A percentile compares a stretch with the other conserved stretches of the same genome.
phyloP scores from a whole-genome alignment of 2,329 filamentous ascomycete genomes.

The Paecilomyces fulvus region DNA sequence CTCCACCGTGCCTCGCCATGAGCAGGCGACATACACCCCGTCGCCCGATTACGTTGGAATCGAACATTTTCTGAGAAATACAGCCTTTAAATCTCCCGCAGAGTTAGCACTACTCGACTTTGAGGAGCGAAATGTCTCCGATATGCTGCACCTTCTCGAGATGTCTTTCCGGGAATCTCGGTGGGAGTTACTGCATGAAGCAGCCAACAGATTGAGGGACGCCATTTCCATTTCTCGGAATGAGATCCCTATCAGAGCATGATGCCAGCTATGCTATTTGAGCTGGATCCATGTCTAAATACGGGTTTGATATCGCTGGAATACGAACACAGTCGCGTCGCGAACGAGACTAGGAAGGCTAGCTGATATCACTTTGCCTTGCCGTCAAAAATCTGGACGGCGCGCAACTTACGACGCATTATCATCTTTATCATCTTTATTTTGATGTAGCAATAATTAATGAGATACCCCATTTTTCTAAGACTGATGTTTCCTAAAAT shows the following conservation, averaged over 20 bases:
- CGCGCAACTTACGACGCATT: too few species aligned
- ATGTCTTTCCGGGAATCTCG: conserved; percentile 73
- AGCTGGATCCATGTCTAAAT: neutral
- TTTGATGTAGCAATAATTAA: too few species aligned
- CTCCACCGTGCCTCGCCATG: conserved; percentile 51
- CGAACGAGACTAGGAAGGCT: too few species aligned
- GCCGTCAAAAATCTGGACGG: too few species aligned
- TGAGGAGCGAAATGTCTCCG: conserved; percentile 69
- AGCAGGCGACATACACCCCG: conserved; percentile 66
- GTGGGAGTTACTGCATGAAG: conserved; percentile 89
- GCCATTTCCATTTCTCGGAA: neutral
- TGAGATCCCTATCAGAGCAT: neutral
- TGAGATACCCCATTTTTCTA: too few species aligned
- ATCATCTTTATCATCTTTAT: too few species aligned
- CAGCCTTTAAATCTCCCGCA: neutral
- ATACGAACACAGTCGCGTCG: too few species aligned
- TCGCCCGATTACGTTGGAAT: conserved; percentile 64
- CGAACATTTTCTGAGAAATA: neutral
- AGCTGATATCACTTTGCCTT: too few species aligned
- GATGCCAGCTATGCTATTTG: neutral
- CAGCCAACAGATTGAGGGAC: conserved; percentile 56
- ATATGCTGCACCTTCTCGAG: conserved; percentile 70
- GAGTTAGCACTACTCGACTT: conserved; percentile 39
- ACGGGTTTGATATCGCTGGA: neutral
- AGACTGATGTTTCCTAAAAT: too few species aligned